Conservation (phyloP, 2,329 filamentous ascomycete genomes). For the Ilyonectria sp. region DNA sequence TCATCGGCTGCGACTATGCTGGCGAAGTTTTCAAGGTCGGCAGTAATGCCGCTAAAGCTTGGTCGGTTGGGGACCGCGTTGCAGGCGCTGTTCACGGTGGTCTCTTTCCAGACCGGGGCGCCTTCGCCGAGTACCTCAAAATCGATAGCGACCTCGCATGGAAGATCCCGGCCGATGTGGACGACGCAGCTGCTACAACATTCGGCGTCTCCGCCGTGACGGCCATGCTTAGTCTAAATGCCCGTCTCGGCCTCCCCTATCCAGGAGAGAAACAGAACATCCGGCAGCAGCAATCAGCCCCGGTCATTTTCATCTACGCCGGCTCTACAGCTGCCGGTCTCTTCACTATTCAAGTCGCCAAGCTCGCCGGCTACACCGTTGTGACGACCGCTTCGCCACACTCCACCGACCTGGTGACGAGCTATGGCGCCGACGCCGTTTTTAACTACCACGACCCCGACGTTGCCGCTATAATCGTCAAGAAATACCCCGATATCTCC, state of each 20-base stretch:
- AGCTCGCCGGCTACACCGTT: conserved; percentile 61
- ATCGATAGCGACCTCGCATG: conserved; percentile 39
- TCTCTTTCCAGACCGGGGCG: conserved; percentile 40
- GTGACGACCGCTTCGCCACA: conserved; percentile 58
- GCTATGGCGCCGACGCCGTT: conserved; percentile 59
- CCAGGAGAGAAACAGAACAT: conserved; percentile 11
- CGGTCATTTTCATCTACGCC: conserved; percentile 60
- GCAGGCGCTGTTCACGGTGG: conserved; percentile 44
- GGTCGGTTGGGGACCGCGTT: conserved; percentile 42
- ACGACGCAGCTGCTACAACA: conserved; percentile 44
- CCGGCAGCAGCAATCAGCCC: background rate
- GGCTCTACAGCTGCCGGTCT: conserved; percentile 63
- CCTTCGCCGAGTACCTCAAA: conserved; percentile 48
- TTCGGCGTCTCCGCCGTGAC: conserved; percentile 43
- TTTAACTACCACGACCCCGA: conserved; percentile 57
- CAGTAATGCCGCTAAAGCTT: conserved; percentile 7
- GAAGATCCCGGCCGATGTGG: conserved; percentile 40
- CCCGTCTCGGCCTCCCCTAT: conserved; percentile 42
- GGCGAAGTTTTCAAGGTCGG: too few species aligned
- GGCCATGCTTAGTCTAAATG: conserved; percentile 44
- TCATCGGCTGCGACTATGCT: too few species aligned
- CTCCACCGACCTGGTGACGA: conserved; percentile 58
- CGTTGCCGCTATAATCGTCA: conserved; percentile 33
- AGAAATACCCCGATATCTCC: conserved; percentile 42
- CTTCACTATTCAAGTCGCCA: conserved; percentile 61